Evolutionary conservation across 768 basidiomycete species (phyloP).

Genomic region (Amanita jacksonii): DNA sequence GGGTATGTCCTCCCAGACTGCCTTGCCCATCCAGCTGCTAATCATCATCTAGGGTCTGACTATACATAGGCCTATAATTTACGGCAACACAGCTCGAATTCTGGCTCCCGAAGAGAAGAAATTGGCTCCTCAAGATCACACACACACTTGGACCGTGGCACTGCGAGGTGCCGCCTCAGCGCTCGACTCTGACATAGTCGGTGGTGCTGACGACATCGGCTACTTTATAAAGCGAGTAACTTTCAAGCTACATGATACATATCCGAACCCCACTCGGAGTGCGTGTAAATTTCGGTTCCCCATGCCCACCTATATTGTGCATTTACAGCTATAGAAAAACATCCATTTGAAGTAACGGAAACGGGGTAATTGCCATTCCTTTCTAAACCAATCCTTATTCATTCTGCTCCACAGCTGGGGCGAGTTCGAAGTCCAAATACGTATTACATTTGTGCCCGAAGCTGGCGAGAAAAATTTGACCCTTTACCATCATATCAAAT

Average conservation of each 20-base stretch:
- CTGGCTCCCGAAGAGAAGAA: conserved; percentile 67
- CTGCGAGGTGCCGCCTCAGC: conserved; percentile 80
- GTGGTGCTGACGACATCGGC: conserved; percentile 82
- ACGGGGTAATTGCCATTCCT: conserved; percentile 60
- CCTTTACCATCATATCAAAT: conserved; percentile 89
- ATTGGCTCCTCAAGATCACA: conserved; percentile 58
- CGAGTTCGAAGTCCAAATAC: conserved; percentile 94
- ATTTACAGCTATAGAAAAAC: conserved; percentile 71
- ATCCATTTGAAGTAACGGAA: conserved; percentile 92
- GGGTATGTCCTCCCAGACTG: conserved; percentile 38
- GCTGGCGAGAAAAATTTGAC: conserved; percentile 84
- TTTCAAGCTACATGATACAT: conserved; percentile 97
- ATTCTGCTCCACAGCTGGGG: conserved; percentile 64
- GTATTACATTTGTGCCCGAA: conserved; percentile 82
- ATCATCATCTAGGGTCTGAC: conserved; percentile 56
- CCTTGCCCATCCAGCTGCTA: not conserved
- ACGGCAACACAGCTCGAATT: conserved; percentile 86
- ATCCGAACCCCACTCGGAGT: conserved; percentile 87
- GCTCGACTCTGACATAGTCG: conserved; percentile 66
- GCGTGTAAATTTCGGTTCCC: conserved; percentile 20
- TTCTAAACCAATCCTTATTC: not conserved
- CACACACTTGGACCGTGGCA: conserved; percentile 95
- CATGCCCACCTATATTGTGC: conserved; percentile 7
- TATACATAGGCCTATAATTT: conserved; percentile 86
- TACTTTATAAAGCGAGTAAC: conserved; percentile 95